Evolutionary conservation across 495 filamentous ascomycete genomes (phyloP).

Genomic region (Niebla homalea): DNA sequence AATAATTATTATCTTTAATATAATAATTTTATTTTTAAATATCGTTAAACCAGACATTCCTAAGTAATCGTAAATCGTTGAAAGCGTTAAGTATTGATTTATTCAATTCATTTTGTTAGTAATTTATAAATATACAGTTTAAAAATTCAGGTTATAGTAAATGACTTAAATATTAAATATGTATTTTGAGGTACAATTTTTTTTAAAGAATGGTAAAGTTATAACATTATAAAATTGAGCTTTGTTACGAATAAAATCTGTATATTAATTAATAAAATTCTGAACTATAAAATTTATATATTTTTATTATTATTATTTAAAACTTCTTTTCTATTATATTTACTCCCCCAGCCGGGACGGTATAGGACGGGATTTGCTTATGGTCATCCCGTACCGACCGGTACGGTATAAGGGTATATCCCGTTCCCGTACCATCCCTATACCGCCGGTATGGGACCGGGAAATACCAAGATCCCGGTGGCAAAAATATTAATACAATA

Average conservation of each 20-base stretch:
- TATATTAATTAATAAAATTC: background rate
- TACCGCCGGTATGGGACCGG: too few species aligned
- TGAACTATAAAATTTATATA: slow-evolving; percentile 3
- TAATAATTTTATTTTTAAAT: too few species aligned
- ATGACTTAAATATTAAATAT: slow-evolving; percentile 4
- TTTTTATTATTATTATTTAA: slow-evolving; percentile 3
- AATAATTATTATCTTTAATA: background rate
- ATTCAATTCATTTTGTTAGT: slow-evolving; percentile 5
- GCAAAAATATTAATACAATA: too few species aligned
- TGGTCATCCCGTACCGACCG: too few species aligned
- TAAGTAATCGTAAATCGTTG: background rate
- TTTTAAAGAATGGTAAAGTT: too few species aligned
- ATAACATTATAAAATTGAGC: background rate
- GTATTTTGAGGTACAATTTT: slow-evolving; percentile 5
- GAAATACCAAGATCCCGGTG: too few species aligned
- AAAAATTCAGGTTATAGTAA: slow-evolving; percentile 2
- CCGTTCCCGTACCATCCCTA: too few species aligned
- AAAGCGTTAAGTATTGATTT: background rate
- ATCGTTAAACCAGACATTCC: too few species aligned
- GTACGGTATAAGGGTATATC: too few species aligned
- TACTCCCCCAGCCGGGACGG: too few species aligned
- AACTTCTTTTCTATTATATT: too few species aligned
- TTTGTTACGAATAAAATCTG: slow-evolving; percentile 1
- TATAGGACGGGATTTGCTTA: too few species aligned
- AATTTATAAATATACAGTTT: slow-evolving; percentile 1